Conservation (phyloP, 176 grass and related monocot genomes). For the Oropetium thomaeum region DNA sequence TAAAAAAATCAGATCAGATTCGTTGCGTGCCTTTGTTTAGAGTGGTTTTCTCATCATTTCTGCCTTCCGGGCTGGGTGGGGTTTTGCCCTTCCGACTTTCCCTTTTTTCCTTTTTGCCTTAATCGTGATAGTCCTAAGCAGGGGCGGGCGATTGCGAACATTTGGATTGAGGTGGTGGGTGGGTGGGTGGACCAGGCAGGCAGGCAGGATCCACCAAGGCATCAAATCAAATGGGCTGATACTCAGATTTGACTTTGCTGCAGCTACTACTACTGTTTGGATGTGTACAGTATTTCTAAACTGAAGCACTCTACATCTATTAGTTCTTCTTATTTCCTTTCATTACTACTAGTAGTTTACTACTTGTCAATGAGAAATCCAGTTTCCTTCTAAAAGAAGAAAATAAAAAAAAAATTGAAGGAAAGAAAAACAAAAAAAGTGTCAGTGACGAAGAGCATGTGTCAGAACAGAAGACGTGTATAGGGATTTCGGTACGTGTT, state of each 20-base stretch:
- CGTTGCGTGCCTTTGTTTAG: constrained; percentile 51
- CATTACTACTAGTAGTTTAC: too few relatives aligned
- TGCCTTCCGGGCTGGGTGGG: constrained; percentile 19
- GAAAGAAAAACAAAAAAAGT: neutral
- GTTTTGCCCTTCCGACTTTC: constrained; percentile 24
- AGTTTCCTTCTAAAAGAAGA: neutral
- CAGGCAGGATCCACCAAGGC: constrained; percentile 14
- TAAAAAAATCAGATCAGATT: constrained; percentile 41
- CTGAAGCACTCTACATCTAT: too few relatives aligned
- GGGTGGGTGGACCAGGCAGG: too few relatives aligned
- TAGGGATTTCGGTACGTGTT: neutral
- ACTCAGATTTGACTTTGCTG: constrained; percentile 24
- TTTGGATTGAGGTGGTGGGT: neutral
- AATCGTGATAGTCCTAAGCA: neutral
- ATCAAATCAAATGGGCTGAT: constrained; percentile 11
- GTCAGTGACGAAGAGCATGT: neutral
- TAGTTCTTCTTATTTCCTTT: too few relatives aligned
- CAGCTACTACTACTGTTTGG: neutral
- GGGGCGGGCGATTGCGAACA: neutral
- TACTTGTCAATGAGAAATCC: neutral
- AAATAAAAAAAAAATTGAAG: too few relatives aligned
- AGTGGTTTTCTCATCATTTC: constrained; percentile 17
- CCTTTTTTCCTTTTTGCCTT: neutral
- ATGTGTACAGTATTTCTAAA: neutral
- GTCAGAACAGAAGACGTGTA: neutral